Base-by-base conservation (phyloP, 257 asterid genomes). In the Avicennia marina region DNA sequence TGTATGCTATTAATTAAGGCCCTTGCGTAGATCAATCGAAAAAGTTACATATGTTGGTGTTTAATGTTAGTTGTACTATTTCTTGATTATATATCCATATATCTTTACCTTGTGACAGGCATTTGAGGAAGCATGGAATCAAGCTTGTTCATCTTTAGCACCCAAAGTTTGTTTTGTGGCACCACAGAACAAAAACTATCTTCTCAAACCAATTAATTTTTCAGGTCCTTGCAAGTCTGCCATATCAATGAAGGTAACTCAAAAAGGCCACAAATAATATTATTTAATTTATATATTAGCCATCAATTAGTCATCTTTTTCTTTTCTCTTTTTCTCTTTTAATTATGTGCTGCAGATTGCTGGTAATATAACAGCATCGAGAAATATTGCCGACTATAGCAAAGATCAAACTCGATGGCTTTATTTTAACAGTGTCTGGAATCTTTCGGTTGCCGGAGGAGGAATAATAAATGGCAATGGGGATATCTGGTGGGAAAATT, bases 401-500 rank as follows among this genome's bases (percentile, higher is more conserved):
- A 51, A 57, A 4, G 82, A 77, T 67, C 56, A 36, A 21, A 69
- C 56, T 12, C 80, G 70, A 13, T 81, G 88, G 88, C 58, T 81
- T 31, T 1, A 50, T 3, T 72, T 81, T 63, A 34, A 72, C 21
- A 40, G 41, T 1, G 72, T 81, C 21, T 39, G 75, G 16, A 72
- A 65, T 41, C 63, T 81, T 32, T 61, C 13, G n/a, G 80, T 75
- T 59, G 69, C 63, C 72, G 88, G 87, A 10, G 81, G 74, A 13
- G 88, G 84, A 26, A 60, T 53, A 40, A 38, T 81, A 15, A 68
- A 77, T 34, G 88, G 88, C 7, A 75, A 70, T 60, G 88, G 88
- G 6, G 54, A 78, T 21, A 67, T 75, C 11, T 81, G 88, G 88
- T 81, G 88, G 88, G 48, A 75, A 67, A 72, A 72, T 65, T 77